Base-by-base conservation (phyloP, 1,284 basidiomycete species). In the Erythrobasidium hasegawianum region DNA sequence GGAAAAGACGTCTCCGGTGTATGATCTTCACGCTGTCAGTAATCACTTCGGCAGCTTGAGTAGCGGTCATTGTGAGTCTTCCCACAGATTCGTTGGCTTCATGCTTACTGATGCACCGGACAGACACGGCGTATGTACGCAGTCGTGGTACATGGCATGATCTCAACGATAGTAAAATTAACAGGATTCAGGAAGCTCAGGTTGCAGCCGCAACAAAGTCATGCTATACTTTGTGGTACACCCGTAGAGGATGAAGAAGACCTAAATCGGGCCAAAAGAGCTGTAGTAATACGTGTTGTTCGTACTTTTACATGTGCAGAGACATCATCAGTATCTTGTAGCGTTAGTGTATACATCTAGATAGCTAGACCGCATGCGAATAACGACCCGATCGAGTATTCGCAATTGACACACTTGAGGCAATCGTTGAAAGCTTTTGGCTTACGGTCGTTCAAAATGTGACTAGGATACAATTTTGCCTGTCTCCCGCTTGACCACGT, bases 41-140 rank as follows among this genome's bases (percentile, higher is more conserved):
- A 95, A 96, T 77, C 93, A 97, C 79, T 89, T 86, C 76, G 93
- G 93, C 5, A 92, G 86, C 75, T 78, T 96, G 67, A 90, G 86
- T 72, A 89, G 87, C 72, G 93, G 93, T 0, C 93, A 97, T 78
- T 97, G 91, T 95, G 74, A 79, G n/a, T n/a, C n/a, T n/a, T n/a
- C n/a, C n/a, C n/a, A n/a, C n/a, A n/a, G n/a, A n/a, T n/a, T n/a
- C n/a, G n/a, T n/a, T n/a, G n/a, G n/a, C n/a, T n/a, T n/a, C n/a
- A n/a, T n/a, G n/a, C n/a, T n/a, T n/a, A 18, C 39, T 10, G n/a
- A 43, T 38, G 14, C 40, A 7, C 27, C 24, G 26, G 39, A 13
- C 40, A 72, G 24, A 45, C 45, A 74, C 73, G 13, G 73, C 73
- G 2, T 72, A 65, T 39, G 71, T 74, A 0, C 70, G 72, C 1